Evolutionary conservation across 2,329 filamentous ascomycete genomes (phyloP), one percentile per base, ranked within the genome.

Genomic region (Claviceps sp.): DNA sequence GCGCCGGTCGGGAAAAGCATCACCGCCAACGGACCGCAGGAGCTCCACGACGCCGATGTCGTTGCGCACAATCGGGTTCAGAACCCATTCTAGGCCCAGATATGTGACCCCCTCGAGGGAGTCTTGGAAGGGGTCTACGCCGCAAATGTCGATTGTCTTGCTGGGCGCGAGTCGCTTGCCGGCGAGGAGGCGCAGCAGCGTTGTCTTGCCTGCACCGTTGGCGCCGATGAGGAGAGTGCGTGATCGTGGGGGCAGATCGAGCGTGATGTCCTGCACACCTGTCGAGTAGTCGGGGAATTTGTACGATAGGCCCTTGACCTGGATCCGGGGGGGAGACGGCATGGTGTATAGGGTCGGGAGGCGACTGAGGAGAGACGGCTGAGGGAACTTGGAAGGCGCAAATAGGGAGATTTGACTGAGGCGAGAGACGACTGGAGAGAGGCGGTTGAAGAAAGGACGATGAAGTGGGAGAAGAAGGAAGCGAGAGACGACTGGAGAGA

Each of bases 141-240:
- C 88, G 48, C 81, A 85, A 56, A 98, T 84, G 61, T 72, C 73
- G 66, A 98, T 87, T 57, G 83, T 82, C 63, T 78, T 73, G 50
- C 73, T 71, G 0, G 93, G 91, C 1, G 91, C 86, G 62, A 98
- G 87, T 52, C 90, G 89, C 74, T 97, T 97, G 64, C 93, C 93
- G 18, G 90, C 89, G 54, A 98, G 82, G 45, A 98, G 85, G 54
- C 90, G 90, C 47, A 98, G 84, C 53, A 98, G 83, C 0, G 93
- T 98, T 8, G 93, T 97, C 72, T 98, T 98, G 58, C 93, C 93
- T 20, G 93, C 91, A 57, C 93, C 93, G 68, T 98, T 98, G 66
- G 93, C 91, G 61, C 93, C 93, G 63, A 97, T 94, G 42, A 97
- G 77, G 14, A 97, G 79, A 1, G 91, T 95, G 55, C 93, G 85